These are phyloP conservation scores for Diplodia mutila DNA, from an alignment of 2,329 filamentous ascomycete species.

Conservation along the genomic window DNA sequence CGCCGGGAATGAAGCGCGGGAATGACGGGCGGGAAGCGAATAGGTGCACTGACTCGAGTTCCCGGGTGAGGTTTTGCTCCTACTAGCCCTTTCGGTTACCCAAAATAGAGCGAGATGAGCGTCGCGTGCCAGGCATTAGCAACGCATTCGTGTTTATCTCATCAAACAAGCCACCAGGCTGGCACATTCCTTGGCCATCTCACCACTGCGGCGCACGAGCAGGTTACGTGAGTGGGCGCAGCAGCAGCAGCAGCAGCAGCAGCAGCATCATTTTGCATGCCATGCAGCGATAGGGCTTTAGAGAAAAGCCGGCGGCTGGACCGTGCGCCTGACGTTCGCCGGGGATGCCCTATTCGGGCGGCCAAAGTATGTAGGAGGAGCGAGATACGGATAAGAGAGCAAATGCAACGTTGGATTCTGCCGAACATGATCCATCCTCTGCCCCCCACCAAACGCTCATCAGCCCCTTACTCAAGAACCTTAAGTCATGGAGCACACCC, in stretches of 20 bases:
- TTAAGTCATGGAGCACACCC: not conserved
- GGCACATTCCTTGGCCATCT: not conserved
- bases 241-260: not conserved
- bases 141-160: not conserved
- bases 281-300: not conserved
- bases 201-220: too few species aligned
- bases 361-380: not conserved
- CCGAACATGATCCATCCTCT: not conserved
- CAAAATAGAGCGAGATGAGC: not conserved
- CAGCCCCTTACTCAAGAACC: not conserved
- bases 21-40: not conserved
- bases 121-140: not conserved
- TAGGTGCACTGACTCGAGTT: not conserved
- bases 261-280: not conserved
- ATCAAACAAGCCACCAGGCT: not conserved
- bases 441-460: not conserved
- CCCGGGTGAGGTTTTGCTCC: not conserved
- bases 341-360: not conserved
- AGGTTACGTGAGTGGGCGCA: constrained; percentile 1
- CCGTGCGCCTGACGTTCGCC: not conserved
- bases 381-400: not conserved
- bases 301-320: not conserved
- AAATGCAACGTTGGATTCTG: not conserved
- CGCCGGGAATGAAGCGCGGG: not conserved
- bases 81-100: not conserved